These are phyloP conservation scores for Rhodosorus marinus DNA, from an alignment of 23 red algal species.

Conservation along the genomic window DNA sequence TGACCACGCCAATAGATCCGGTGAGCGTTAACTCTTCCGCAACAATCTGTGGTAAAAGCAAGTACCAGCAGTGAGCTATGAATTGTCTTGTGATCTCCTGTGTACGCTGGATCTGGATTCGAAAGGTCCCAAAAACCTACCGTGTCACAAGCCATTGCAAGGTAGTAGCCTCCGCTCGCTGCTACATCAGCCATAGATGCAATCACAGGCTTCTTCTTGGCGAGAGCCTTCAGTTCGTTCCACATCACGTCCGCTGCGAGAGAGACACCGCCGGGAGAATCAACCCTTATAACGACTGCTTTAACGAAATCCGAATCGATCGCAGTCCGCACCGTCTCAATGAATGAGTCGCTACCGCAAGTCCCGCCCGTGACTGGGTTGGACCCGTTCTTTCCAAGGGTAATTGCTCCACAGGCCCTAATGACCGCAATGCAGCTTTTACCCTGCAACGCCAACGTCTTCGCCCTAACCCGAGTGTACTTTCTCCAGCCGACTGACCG, in stretches of 20 bases:
- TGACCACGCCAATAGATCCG: constrained; percentile 86
- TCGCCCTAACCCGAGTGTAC: constrained; percentile 17
- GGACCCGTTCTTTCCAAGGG: constrained; percentile 28
- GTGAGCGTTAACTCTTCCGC: constrained; percentile 67
- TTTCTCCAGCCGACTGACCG: constrained; percentile 11
- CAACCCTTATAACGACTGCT: constrained; percentile 62
- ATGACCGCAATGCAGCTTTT: constrained; percentile 52
- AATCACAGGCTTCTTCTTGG: constrained; percentile 60
- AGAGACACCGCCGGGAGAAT: constrained; percentile 75
- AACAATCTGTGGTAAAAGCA: no score
- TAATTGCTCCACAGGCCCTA: constrained; percentile 72
- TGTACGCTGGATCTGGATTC: no score
- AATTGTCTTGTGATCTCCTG: no score
- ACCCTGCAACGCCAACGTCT: constrained; percentile 20
- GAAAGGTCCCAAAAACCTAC: no score
- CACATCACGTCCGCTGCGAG: constrained; percentile 86
- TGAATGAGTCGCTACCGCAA: constrained; percentile 47
- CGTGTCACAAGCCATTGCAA: constrained; percentile 80
- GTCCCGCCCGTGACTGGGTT: constrained; percentile 40
- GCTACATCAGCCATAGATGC: constrained; percentile 69
- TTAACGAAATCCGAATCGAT: constrained; percentile 27
- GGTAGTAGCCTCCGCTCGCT: constrained; percentile 83
- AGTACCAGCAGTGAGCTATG: no score
- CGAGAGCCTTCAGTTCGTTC: constrained; percentile 30
- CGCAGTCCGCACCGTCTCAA: constrained; percentile 56